Evolutionary conservation across 805 yeast genomes (phyloP).

Genomic region (Candida golubevii): DNA sequence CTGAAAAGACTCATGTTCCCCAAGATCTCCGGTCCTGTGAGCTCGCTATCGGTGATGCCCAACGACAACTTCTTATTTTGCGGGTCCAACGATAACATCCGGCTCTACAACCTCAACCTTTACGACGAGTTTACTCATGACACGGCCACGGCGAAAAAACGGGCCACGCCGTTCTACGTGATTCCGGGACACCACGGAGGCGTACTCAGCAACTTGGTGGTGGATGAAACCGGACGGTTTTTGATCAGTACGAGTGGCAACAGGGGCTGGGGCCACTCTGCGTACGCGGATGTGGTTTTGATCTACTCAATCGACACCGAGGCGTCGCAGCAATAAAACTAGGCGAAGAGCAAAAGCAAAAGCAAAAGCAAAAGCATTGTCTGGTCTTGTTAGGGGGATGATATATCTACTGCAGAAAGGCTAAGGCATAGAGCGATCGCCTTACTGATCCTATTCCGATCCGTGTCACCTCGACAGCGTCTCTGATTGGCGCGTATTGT

Average conservation of each 20-base stretch:
- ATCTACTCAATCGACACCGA: slow-evolving; percentile 69
- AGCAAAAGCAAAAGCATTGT: not conserved
- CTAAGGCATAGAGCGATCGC: slow-evolving; percentile 22
- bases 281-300: slow-evolving; percentile 72
- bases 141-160: slow-evolving; percentile 28
- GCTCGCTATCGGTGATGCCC: slow-evolving; percentile 75
- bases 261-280: slow-evolving; percentile 88
- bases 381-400: not conserved
- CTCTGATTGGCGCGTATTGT: slow-evolving; percentile 18
- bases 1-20: slow-evolving; percentile 70
- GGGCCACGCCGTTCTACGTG: slow-evolving; percentile 74
- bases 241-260: slow-evolving; percentile 91
- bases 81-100: slow-evolving; percentile 85
- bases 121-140: slow-evolving; percentile 31
- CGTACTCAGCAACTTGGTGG: slow-evolving; percentile 64
- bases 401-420: not conserved
- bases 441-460: slow-evolving; percentile 35
- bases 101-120: slow-evolving; percentile 71
- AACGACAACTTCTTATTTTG: slow-evolving; percentile 75
- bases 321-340: slow-evolving; percentile 6
- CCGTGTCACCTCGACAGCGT: slow-evolving; percentile 22
- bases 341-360: not conserved
- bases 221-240: slow-evolving; percentile 85
- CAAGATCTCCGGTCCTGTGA: slow-evolving; percentile 83
- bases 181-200: slow-evolving; percentile 98